Conservation (phyloP, 331 rosid genomes). For the Spiraea crenata region DNA sequence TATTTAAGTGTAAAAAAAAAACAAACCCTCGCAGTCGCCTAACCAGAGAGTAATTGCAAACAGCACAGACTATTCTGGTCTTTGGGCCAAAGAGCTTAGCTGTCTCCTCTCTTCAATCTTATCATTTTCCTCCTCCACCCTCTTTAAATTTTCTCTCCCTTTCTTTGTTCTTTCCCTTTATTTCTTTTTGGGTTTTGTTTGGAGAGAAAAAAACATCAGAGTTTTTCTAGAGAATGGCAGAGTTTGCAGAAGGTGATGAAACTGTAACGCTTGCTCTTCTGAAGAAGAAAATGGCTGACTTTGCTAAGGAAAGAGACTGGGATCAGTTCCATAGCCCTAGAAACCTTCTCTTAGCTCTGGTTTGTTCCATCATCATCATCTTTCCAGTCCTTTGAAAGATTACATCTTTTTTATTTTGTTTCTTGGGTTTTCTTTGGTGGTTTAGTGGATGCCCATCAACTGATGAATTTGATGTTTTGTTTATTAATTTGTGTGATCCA, state of each 20-base stretch:
- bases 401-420: not conserved
- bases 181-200: not conserved
- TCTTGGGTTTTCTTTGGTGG: not conserved
- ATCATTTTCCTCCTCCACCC: not conserved
- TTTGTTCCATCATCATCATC: conserved; percentile 20
- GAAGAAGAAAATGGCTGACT: conserved; percentile 55
- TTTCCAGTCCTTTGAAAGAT: not conserved
- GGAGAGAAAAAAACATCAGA: too few relatives aligned
- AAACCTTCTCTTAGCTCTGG: conserved; percentile 92
- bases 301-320: conserved; percentile 80
- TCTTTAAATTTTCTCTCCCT: conserved; percentile 2
- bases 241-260: conserved; percentile 30
- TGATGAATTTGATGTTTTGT: conserved; percentile 9
- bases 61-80: not conserved
- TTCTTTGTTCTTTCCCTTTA: not conserved
- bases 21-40: not conserved
- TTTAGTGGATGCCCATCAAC: not conserved
- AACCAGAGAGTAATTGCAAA: conserved; percentile 14
- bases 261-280: conserved; percentile 64
- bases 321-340: conserved; percentile 81
- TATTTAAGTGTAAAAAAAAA: not conserved
- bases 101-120: not conserved
- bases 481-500: conserved; percentile 24
- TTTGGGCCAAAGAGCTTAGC: not conserved
- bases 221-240: conserved; percentile 34